These are phyloP conservation scores for Vaccinium myrtillus DNA, from an alignment of 148 eudicot species.

Conservation along the genomic window DNA sequence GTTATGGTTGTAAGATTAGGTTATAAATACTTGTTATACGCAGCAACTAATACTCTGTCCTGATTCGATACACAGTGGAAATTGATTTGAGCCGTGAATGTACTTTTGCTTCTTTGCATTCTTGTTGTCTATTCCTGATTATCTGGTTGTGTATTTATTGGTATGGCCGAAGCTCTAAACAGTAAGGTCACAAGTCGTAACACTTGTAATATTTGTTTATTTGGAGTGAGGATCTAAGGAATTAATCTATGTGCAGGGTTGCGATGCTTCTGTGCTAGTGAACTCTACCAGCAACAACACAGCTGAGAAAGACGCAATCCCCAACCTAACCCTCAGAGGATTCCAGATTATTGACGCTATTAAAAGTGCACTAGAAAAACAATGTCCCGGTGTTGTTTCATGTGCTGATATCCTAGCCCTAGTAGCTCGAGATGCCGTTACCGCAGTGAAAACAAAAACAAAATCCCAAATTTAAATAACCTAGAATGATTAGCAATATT, in stretches of 20 bases:
- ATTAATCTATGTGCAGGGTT: conserved; percentile 33
- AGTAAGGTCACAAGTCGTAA: neutral
- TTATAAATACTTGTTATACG: too few species aligned
- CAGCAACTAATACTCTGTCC: too few species aligned
- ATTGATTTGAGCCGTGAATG: too few species aligned
- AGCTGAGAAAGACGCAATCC: conserved; percentile 39
- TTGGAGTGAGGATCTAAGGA: neutral
- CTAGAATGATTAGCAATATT: neutral
- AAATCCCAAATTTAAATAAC: neutral
- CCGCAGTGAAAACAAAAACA: conserved; percentile 21
- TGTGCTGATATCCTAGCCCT: conserved; percentile 54
- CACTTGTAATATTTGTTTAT: neutral
- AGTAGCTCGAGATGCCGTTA: conserved; percentile 50
- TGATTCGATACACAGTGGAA: too few species aligned
- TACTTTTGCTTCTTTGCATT: too few species aligned
- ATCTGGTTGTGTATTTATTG: too few species aligned
- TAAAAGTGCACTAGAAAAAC: conserved; percentile 33
- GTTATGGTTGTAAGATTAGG: too few species aligned
- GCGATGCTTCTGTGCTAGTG: conserved; percentile 52
- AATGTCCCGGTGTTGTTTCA: conserved; percentile 56
- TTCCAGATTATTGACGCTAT: conserved; percentile 43
- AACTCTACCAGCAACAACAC: conserved; percentile 32
- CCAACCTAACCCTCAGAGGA: conserved; percentile 48
- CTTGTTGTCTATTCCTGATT: too few species aligned
- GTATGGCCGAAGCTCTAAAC: too few species aligned